These are phyloP conservation scores for Pyricularia grisea DNA, from an alignment of 2,329 filamentous ascomycete species.

Conservation along the genomic window DNA sequence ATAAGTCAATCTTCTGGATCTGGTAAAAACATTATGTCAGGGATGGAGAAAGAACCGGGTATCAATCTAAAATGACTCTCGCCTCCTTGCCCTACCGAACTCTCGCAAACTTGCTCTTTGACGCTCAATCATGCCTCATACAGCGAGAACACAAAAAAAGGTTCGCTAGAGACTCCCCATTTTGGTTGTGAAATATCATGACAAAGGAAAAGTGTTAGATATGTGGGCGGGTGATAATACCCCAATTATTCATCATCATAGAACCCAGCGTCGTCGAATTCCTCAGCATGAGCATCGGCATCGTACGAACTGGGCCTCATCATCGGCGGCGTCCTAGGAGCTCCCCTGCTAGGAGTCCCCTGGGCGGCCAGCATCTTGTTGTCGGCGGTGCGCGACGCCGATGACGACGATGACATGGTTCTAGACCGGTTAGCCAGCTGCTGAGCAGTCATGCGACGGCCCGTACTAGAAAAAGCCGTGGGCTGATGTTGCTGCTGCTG, in stretches of 20 bases:
- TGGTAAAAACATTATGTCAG: background rate
- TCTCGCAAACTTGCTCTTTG: background rate
- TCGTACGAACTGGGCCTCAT: conserved; percentile 50
- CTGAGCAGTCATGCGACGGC: conserved; percentile 46
- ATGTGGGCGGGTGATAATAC: background rate
- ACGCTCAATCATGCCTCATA: background rate
- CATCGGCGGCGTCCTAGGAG: conserved; percentile 51
- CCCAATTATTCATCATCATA: conserved; percentile 35
- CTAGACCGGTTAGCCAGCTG: conserved; percentile 27
- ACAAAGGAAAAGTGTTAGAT: conserved; percentile 1
- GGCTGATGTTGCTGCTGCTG: conserved; percentile 32
- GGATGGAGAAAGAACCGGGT: background rate
- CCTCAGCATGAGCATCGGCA: conserved; percentile 48
- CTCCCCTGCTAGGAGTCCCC: conserved; percentile 27
- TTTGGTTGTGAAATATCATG: background rate
- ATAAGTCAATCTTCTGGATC: background rate
- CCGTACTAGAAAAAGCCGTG: conserved; percentile 52
- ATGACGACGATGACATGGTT: conserved; percentile 3
- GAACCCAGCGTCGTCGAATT: conserved; percentile 51
- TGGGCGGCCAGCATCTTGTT: conserved; percentile 23
- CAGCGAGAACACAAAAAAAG: background rate
- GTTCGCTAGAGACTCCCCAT: background rate
- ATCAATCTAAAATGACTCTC: conserved; percentile 1
- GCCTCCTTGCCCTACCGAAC: background rate
- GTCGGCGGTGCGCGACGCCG: conserved; percentile 9